phyloP scores from a whole-genome alignment of 169 alveolate genomes.

The Plasmodium inui region DNA sequence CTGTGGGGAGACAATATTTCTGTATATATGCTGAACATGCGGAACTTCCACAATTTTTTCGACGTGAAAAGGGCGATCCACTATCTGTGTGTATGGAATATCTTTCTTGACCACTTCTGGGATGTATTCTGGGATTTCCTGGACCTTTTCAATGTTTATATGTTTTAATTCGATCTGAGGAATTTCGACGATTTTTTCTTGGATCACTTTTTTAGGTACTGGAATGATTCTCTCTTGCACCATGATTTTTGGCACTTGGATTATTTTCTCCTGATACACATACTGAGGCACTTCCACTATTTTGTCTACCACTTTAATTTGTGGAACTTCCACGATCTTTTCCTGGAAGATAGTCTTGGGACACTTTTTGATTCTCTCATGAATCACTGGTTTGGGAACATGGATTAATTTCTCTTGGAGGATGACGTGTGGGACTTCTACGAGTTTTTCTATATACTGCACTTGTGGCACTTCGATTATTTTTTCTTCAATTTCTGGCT shows the following conservation, averaged over 20 bases:
- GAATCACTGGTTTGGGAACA: conserved; percentile 90
- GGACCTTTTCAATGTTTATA: conserved; percentile 77
- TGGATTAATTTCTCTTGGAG: conserved; percentile 88
- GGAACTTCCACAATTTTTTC: conserved; percentile 94
- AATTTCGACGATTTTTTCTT: conserved; percentile 92
- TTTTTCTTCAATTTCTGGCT: conserved; percentile 91
- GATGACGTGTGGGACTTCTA: conserved; percentile 92
- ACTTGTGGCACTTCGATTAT: conserved; percentile 93
- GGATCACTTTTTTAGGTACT: conserved; percentile 90
- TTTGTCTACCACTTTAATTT: conserved; percentile 88
- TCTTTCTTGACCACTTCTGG: conserved; percentile 86
- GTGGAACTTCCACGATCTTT: conserved; percentile 92
- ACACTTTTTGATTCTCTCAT: conserved; percentile 90
- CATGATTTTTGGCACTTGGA: conserved; percentile 91
- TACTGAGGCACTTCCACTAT: conserved; percentile 93
- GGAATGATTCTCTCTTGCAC: conserved; percentile 92
- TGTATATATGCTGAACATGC: conserved; percentile 90
- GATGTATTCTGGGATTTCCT: conserved; percentile 72
- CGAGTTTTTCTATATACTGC: conserved; percentile 90
- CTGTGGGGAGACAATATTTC: conserved; percentile 91
- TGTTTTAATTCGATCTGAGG: conserved; percentile 90
- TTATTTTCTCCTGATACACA: conserved; percentile 92
- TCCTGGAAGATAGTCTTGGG: conserved; percentile 90
- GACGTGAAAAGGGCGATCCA: conserved; percentile 87
- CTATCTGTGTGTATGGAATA: conserved; percentile 81